Conservation (phyloP, 148 eudicot species). For the Heliamphora exappendiculata region DNA sequence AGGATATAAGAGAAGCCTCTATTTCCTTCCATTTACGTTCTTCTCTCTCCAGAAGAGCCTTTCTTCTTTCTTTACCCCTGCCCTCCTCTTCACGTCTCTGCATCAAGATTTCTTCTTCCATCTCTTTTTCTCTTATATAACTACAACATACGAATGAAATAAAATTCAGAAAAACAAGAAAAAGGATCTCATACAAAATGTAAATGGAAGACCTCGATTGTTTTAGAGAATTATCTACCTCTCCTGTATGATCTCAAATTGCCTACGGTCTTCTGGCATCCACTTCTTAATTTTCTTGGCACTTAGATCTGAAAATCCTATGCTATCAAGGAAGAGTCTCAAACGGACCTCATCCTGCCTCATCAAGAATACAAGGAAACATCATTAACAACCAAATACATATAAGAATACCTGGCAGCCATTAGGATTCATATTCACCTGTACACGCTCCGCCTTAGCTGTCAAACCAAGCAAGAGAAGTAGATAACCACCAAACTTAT, state of each 20-base stretch:
- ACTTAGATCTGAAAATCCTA: conserved; percentile 93
- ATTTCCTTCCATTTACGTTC: conserved; percentile 99
- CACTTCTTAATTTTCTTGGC: conserved; percentile 96
- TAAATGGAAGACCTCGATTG: background rate
- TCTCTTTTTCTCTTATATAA: conserved; percentile 95
- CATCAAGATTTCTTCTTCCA: conserved; percentile 96
- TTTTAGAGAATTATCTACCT: conserved; percentile 40
- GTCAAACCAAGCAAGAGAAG: conserved; percentile 96
- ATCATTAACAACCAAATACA: background rate
- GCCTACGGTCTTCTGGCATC: conserved; percentile 99
- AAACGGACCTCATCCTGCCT: conserved; percentile 93
- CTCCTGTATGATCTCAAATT: conserved; percentile 95
- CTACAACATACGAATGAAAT: conserved; percentile 27
- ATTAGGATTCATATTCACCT: conserved; percentile 38
- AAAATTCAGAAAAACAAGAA: conserved; percentile 14
- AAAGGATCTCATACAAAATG: background rate
- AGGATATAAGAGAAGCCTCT: conserved; percentile 91
- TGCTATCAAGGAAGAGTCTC: conserved; percentile 96
- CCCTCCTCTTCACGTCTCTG: conserved; percentile 99
- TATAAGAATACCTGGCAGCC: background rate
- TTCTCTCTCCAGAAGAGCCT: conserved; percentile 92
- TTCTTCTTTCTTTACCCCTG: conserved; percentile 96
- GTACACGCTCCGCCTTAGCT: conserved; percentile 95
- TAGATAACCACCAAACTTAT: conserved; percentile 97
- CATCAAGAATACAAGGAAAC: conserved; percentile 19